Evolutionary conservation across 768 basidiomycete genomes (phyloP), one percentile per base, ranked within the genome.

Genomic region (Lentinula detonsa): DNA sequence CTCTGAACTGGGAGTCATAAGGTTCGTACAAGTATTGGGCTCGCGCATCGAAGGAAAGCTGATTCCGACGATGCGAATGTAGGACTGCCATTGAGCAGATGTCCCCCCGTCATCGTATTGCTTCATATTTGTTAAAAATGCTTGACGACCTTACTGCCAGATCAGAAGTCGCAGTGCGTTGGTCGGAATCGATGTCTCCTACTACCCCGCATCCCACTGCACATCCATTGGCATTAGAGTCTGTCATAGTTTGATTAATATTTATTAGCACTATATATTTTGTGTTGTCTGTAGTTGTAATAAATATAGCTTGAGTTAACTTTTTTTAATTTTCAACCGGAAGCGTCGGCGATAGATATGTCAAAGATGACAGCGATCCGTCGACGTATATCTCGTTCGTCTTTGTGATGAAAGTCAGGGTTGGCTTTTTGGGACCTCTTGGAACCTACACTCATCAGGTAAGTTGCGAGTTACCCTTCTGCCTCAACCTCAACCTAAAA

Each of bases 81-180:
- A 89, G 88, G 37, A 74, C 75, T 39, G 85, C 87, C 2, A 78
- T 90, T 23, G 71, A 73, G 10, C 84, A 82, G 65, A 78, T 90
- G 62, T 88, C 87, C 0, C 81, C 86, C 65, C 82, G 85, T 16
- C 78, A 89, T 45, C 88, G 88, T 28, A 74, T 91, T 59, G 85
- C 88, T 3, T 78, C 81, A 57, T 81, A 84, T 31, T 85, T 82
- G 66, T 78, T 79, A 4, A 81, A 78, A 72, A 82, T 86, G 80
- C 68, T 88, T 35, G 76, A 81, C 62, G 81, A 83, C 56, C 69
- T 80, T 13, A n/a, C 55, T 33, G 37, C 18, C 7, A 43, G 45
- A 43, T 54, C 55, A 11, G 39, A 42, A 16, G 37, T 21, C 37
- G 5, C 34, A 40, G 11, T 37, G 10, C 23, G 55, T 15, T 56